Base-by-base conservation (phyloP, 306 rosid species). In the Rosa chinensis region DNA sequence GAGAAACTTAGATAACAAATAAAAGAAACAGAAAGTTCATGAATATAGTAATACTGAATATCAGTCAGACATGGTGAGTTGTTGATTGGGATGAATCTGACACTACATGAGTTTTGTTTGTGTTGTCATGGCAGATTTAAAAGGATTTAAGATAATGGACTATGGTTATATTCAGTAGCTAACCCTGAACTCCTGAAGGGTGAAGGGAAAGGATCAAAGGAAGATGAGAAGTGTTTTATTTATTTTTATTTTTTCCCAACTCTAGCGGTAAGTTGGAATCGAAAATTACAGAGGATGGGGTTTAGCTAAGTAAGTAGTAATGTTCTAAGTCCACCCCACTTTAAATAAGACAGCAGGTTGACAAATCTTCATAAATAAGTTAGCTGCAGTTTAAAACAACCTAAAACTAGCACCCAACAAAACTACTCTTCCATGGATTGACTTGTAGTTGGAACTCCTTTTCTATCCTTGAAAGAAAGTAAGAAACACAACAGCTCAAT, bases 401-500 rank as follows among this genome's bases (percentile, higher is more conserved):
- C 21, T 5, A 64, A 35, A 59, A 25, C 69, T 6, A 75, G 20
- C 70, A 25, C 32, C 11, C 79, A 45, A 45, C 77, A 4, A 23
- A 61, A 25, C 72, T 45, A 61, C n/a, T 25, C 59, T 8, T 23
- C 10, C 12, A 23, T 28, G 21, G 37, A 35, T 77, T 79, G 82
- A 79, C 77, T 71, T n/a, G 77, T 79, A 71, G 82, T 71, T 79
- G 77, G 82, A 45, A 23, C 28, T 8, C 20, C 7, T 40, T 42
- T 13, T 17, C 20, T 42, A 32, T 75, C 66, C 45, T 9, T 9
- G 61, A 50, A 44, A 32, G 37, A 32, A 32, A 32, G 37, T 32
- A 21, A 10, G 32, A 72, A 52, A 62, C 40, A n/a, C 21, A 25
- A 21, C 0, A 0, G 48, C 43, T 2, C 11, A 63, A 42, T 25